Base-by-base conservation (phyloP, 2,329 filamentous ascomycete genomes). In the Ramichloridium luteum region DNA sequence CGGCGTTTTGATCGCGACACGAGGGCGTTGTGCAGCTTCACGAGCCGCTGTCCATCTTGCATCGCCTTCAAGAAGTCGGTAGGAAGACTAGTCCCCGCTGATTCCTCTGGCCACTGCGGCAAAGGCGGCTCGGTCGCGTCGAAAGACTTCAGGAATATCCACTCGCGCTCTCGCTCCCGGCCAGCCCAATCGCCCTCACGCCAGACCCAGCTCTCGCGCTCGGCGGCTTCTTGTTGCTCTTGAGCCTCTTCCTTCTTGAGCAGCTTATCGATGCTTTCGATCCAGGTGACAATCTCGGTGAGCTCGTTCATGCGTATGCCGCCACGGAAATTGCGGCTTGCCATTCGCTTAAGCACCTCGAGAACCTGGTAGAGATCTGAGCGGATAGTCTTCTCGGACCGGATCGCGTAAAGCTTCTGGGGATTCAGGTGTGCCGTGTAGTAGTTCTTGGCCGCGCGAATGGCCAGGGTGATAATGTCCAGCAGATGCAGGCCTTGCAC, bases 391-490 rank as follows among this genome's bases (percentile, higher is more conserved):
- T 79, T 82, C 56, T 98, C 90, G 1, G 83, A 76, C 56, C 83
- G 86, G 58, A 96, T 92, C 16, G 79, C 65, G 49, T 90, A 83
- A 12, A 96, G 65, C 22, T 82, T 77, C 45, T 90, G 79, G 1
- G 86, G 84, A 32, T 86, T 70, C 49, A 92, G 81, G 53, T 96
- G 90, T 3, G 84, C 73, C 0, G 86, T 94, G 59, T 98, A 96
- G 61, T 96, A 98, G 48, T 92, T 78, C 60, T 92, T 93, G 31
- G 90, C 90, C 1, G 88, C 85, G 31, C 85, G 75, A 45, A 98
- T 96, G n/a, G 88, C 88, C 32, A 96, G 67, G 1, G 90, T 98
- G 52, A 90, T 80, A 32, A 93, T 77, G 54, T 96, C 88, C 34
- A 96, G 71, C 22, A 98, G 74, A 49, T 92, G 82, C 65, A 96